phyloP scores from a whole-genome alignment of 768 basidiomycete genomes.

The Gymnopilus junonius region DNA sequence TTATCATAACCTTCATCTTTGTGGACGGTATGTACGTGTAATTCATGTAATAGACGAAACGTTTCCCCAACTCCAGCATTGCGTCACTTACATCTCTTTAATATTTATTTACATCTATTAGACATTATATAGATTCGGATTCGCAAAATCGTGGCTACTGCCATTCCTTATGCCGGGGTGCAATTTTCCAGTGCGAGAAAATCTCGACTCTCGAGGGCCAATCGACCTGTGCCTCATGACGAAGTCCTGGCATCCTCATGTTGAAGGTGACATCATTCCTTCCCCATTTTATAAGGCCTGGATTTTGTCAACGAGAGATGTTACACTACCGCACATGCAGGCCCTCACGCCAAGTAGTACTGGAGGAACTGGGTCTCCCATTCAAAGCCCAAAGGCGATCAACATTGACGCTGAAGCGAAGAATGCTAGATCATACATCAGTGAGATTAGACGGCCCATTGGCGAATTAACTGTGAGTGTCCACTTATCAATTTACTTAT shows the following conservation, averaged over 20 bases:
- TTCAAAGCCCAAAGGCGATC: constrained; percentile 5
- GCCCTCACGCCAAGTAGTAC: constrained; percentile 23
- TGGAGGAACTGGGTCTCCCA: constrained; percentile 7
- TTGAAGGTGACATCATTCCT: constrained; percentile 12
- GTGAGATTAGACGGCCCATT: constrained; percentile 20
- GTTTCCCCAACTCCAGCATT: constrained; percentile 11
- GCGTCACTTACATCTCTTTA: constrained; percentile 15
- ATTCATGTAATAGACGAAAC: constrained; percentile 14
- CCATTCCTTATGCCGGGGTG: background rate
- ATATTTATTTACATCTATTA: constrained; percentile 24
- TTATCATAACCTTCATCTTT: background rate
- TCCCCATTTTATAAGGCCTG: constrained; percentile 7
- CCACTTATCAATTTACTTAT: background rate
- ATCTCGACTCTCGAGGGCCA: background rate
- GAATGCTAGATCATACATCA: constrained; percentile 14
- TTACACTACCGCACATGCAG: constrained; percentile 12
- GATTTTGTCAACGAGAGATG: background rate
- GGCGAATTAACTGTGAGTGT: constrained; percentile 21
- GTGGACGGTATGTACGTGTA: constrained; percentile 17
- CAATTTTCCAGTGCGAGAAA: background rate
- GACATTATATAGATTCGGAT: constrained; percentile 6
- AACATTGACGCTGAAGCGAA: constrained; percentile 9
- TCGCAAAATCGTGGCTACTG: background rate
- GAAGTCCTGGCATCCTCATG: constrained; percentile 6
- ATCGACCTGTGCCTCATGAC: constrained; percentile 3